These are phyloP conservation scores for Puya raimondii DNA, from an alignment of 176 grass and related monocot genomes.

Conservation along the genomic window DNA sequence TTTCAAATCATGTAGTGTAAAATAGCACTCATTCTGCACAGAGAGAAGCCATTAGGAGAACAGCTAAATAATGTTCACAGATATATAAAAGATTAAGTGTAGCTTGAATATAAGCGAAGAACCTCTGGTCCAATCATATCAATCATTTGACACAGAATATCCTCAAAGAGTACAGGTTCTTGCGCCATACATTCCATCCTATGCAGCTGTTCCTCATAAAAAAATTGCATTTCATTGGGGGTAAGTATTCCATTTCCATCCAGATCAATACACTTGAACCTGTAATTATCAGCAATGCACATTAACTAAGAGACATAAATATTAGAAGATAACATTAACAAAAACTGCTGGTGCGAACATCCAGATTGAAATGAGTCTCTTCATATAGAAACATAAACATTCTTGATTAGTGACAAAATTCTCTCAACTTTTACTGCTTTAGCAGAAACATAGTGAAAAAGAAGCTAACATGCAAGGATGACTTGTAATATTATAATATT, in stretches of 20 bases:
- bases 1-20: conserved; percentile 76
- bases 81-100: conserved; percentile 9
- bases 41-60: conserved; percentile 16
- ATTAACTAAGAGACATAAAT: conserved; percentile 14
- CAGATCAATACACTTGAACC: conserved; percentile 99
- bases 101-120: conserved; percentile 8
- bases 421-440: too few relatives aligned
- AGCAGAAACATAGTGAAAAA: background rate
- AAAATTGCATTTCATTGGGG: conserved; percentile 97
- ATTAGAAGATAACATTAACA: conserved; percentile 3
- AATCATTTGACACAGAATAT: conserved; percentile 99
- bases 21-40: conserved; percentile 75
- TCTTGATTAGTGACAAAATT: too few relatives aligned
- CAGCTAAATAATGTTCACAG: conserved; percentile 10
- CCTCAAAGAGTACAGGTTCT: conserved; percentile 97
- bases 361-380: too few relatives aligned
- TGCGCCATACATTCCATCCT: conserved; percentile 99
- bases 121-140: conserved; percentile 99
- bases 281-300: conserved; percentile 26
- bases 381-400: too few relatives aligned
- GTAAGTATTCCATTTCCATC: conserved; percentile 96
- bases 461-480: background rate
- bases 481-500: background rate
- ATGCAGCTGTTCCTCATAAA: conserved; percentile 98
- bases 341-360: background rate